Percentiles rank a stretch among this genome's conserved stretches.
These are phyloP conservation scores for Tylopilus vinaceipallidus DNA, from an alignment of 768 basidiomycete genomes.

Conservation along the genomic window DNA sequence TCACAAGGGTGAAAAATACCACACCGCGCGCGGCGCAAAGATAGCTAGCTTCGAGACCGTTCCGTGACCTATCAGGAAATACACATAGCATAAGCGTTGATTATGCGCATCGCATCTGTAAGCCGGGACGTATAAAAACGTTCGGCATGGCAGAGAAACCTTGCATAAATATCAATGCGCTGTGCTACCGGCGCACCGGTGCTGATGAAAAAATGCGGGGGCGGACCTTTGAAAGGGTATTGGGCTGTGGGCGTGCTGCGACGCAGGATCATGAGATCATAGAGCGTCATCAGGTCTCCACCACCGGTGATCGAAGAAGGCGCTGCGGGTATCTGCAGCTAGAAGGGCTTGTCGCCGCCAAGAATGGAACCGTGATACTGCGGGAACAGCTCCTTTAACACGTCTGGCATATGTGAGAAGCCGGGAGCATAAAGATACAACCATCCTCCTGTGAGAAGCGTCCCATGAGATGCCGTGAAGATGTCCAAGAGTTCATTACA, in stretches of 20 bases:
- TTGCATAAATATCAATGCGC: too few relatives aligned
- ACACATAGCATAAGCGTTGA: slow-evolving; percentile 11
- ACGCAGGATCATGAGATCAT: slow-evolving; percentile 15
- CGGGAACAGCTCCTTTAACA: slow-evolving; percentile 13
- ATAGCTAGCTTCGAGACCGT: slow-evolving; percentile 1
- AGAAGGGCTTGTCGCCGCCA: slow-evolving; percentile 8
- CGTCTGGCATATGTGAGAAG: slow-evolving; percentile 19
- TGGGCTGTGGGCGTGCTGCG: slow-evolving; percentile 25
- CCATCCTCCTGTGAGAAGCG: slow-evolving; percentile 24
- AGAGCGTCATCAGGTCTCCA: slow-evolving; percentile 19
- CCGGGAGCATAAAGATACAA: slow-evolving; percentile 4
- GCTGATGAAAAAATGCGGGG: slow-evolving; percentile 4
- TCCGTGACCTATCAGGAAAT: slow-evolving; percentile 5
- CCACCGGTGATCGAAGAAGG: slow-evolving; percentile 24
- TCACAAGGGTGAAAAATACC: slow-evolving; percentile 8
- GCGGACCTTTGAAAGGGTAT: slow-evolving; percentile 12
- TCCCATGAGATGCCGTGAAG: slow-evolving; percentile 6
- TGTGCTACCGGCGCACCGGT: too few relatives aligned
- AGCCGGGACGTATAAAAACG: neutral
- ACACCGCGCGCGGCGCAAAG: slow-evolving; percentile 8
- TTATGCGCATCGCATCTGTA: slow-evolving; percentile 7
- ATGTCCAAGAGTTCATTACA: slow-evolving; percentile 2
- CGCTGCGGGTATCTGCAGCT: slow-evolving; percentile 16
- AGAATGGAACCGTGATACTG: slow-evolving; percentile 24
- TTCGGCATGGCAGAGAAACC: slow-evolving; percentile 3